Evolutionary conservation across 495 filamentous ascomycete species (phyloP).

Genomic region (Talaromyces wortmannii): DNA sequence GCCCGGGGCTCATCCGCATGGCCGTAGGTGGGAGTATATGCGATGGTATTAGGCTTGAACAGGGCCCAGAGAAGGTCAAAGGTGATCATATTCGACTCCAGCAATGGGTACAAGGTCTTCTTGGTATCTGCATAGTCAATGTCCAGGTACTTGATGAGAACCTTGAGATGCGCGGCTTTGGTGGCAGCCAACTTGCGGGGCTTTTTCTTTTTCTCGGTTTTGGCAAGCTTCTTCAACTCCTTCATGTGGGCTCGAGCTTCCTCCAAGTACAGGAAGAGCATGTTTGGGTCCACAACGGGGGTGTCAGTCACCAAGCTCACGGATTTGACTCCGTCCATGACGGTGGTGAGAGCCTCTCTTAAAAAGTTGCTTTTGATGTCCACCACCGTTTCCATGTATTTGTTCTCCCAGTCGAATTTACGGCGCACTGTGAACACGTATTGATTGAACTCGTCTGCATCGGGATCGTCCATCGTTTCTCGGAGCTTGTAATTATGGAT

Average conservation of each 20-base stretch:
- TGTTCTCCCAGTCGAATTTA: slow-evolving; percentile 83
- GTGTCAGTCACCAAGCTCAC: slow-evolving; percentile 76
- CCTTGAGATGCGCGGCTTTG: slow-evolving; percentile 60
- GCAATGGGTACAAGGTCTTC: slow-evolving; percentile 74
- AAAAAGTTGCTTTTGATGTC: slow-evolving; percentile 83
- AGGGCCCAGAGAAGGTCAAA: slow-evolving; percentile 89
- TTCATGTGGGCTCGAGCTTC: slow-evolving; percentile 63
- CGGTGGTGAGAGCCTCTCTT: slow-evolving; percentile 62
- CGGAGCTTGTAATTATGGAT: slow-evolving; percentile 80
- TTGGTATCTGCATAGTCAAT: slow-evolving; percentile 74
- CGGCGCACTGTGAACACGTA: slow-evolving; percentile 84
- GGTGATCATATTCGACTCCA: slow-evolving; percentile 80
- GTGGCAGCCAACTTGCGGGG: slow-evolving; percentile 46
- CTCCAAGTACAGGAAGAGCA: slow-evolving; percentile 82
- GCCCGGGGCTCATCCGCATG: slow-evolving; percentile 74
- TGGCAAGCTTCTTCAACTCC: slow-evolving; percentile 52
- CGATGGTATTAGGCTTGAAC: slow-evolving; percentile 84
- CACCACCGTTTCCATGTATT: slow-evolving; percentile 69
- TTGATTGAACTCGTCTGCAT: slow-evolving; percentile 72
- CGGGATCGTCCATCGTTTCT: slow-evolving; percentile 66
- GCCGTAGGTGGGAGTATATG: slow-evolving; percentile 75
- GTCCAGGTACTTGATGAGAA: slow-evolving; percentile 76
- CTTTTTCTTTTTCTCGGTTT: slow-evolving; percentile 62
- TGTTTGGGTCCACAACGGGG: slow-evolving; percentile 74
- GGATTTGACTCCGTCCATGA: slow-evolving; percentile 78